Evolutionary conservation across 768 basidiomycete species (phyloP).

Genomic region (Russula earlei): DNA sequence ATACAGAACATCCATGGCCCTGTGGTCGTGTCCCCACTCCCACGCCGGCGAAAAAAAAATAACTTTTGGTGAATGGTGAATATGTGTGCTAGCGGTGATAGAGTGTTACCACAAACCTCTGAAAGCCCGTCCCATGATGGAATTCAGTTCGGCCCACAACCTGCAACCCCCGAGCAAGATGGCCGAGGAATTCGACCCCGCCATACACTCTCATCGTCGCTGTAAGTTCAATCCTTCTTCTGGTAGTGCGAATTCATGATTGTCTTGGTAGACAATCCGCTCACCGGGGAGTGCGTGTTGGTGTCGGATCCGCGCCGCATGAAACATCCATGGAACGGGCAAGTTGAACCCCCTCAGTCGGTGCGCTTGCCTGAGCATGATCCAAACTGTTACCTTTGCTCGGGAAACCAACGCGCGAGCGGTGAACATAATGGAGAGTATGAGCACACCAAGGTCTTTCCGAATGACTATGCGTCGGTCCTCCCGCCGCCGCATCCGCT

Average conservation of each 20-base stretch:
- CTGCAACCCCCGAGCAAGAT: not conserved
- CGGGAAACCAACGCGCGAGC: conserved; percentile 69
- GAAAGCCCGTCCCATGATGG: not conserved
- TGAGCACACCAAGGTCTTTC: conserved; percentile 57
- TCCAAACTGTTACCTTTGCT: conserved; percentile 76
- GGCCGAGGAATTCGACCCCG: conserved; percentile 13
- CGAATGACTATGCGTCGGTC: conserved; percentile 79
- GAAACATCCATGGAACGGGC: conserved; percentile 87
- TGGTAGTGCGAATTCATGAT: not conserved
- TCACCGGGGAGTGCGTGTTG: conserved; percentile 66
- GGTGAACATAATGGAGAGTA: conserved; percentile 62
- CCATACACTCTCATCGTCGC: conserved; percentile 15
- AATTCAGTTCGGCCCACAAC: not conserved
- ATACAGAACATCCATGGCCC: not conserved
- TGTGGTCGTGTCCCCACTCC: not conserved
- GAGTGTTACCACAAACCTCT: not conserved
- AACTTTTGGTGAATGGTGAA: not conserved
- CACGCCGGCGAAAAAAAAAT: not conserved
- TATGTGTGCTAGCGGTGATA: not conserved
- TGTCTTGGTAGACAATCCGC: conserved; percentile 60
- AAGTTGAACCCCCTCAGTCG: conserved; percentile 57
- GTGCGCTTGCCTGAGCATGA: conserved; percentile 54
- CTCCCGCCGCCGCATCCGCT: conserved; percentile 52
- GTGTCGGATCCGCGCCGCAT: conserved; percentile 79
- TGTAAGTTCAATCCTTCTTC: conserved; percentile 11